Conservation (phyloP, 2,329 filamentous ascomycete species). For the Talaromyces sp. region DNA sequence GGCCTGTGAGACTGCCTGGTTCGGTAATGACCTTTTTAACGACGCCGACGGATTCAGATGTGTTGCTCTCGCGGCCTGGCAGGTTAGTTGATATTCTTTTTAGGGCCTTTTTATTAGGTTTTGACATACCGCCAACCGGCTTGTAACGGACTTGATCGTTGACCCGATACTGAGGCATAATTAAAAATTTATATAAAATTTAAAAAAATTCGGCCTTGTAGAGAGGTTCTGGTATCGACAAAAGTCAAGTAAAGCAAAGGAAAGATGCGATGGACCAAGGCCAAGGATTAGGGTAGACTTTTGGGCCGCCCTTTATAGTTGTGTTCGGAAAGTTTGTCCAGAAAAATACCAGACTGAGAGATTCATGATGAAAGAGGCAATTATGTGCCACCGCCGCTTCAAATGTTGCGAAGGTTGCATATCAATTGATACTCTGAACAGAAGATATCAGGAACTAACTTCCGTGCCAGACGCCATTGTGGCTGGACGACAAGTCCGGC, state of each 20-base stretch:
- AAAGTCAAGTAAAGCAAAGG: not conserved
- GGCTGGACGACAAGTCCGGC: constrained; percentile 2
- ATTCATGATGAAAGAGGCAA: not conserved
- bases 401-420: not conserved
- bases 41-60: constrained; percentile 31
- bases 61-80: constrained; percentile 35
- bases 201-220: not conserved
- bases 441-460: not conserved
- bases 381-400: not conserved
- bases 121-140: constrained; percentile 34
- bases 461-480: not conserved
- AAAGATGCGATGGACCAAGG: not conserved
- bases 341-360: not conserved
- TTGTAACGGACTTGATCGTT: constrained; percentile 37
- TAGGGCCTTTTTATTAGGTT: not conserved
- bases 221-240: not conserved
- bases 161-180: constrained; percentile 23
- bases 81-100: not conserved
- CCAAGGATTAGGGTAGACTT: not conserved
- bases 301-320: not conserved
- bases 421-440: too few species aligned
- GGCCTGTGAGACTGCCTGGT: constrained; percentile 25
- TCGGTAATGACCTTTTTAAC: constrained; percentile 32
- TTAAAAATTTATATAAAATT: not conserved
- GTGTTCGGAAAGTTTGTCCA: not conserved